These are phyloP conservation scores for Dryas octopetala DNA, from an alignment of 306 rosid genomes.

Conservation along the genomic window DNA sequence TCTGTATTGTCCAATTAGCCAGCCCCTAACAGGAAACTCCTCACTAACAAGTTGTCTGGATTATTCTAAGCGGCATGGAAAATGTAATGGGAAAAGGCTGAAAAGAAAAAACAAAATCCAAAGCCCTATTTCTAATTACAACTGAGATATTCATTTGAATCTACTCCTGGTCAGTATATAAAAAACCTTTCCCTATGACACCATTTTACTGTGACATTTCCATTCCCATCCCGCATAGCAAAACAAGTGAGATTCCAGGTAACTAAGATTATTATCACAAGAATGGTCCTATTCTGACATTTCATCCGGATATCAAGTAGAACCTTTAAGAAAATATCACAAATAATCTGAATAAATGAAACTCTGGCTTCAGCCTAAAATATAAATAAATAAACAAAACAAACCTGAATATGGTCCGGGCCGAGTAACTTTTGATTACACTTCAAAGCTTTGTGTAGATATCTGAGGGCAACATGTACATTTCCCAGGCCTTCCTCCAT, in stretches of 20 bases:
- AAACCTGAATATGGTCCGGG: conserved; percentile 96
- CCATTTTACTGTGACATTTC: too few relatives aligned
- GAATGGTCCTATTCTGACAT: neutral
- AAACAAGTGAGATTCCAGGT: neutral
- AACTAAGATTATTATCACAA: neutral
- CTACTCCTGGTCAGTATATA: neutral
- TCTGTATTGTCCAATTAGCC: too few relatives aligned
- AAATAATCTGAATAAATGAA: neutral
- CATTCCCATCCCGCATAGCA: neutral
- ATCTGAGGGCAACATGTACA: conserved; percentile 95
- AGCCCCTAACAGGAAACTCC: neutral
- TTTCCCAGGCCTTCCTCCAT: conserved; percentile 99
- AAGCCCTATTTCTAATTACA: neutral
- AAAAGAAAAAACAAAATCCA: neutral
- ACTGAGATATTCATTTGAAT: neutral
- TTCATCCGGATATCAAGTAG: neutral
- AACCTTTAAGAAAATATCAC: neutral
- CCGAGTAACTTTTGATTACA: conserved; percentile 95
- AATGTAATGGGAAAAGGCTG: neutral
- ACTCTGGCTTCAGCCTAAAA: neutral
- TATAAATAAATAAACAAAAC: conserved; percentile 22
- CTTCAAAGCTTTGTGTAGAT: conserved; percentile 96
- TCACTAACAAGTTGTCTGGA: neutral
- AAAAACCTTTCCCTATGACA: too few relatives aligned
- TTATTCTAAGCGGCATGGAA: neutral